Base-by-base conservation (phyloP, 2,329 filamentous ascomycete genomes). In the Aspergillus jensenii region DNA sequence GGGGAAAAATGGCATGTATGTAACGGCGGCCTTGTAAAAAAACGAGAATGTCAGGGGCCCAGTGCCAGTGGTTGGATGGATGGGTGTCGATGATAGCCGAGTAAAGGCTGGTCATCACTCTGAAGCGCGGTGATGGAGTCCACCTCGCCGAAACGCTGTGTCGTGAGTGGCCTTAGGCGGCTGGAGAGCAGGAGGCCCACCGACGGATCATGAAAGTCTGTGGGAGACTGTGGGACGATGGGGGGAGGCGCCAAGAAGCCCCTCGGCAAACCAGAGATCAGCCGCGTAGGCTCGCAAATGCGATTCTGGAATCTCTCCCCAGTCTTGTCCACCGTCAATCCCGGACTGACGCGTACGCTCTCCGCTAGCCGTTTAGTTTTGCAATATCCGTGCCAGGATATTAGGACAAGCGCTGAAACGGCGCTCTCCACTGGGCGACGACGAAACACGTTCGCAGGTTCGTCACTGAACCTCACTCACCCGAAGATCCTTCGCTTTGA, bases 161-260 rank as follows among this genome's bases (percentile, higher is more conserved):
- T 8, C 39, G 31, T 57, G 55, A 52, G 25, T 52, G 55, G 48
- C 48, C 35, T 43, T 21, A 44, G 27, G 51, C 50, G 52, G 48
- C 56, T 27, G 47, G 55, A 41, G 21, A 46, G 53, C 43, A 56
- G 46, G 51, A 31, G 48, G 52, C 49, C 17, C 49, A 45, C 50
- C 31, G 58, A 15, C 15, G 27, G 3, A 47, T 47, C 55, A 45
- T 50, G 52, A 51, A 31, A 27, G 12, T 31, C 15, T 31, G 27
- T 31, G 27, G 27, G 27, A 31, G 27, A 31, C 27, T 31, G 27
- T 31, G 46, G 46, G 31, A 48, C 46, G 6, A 55, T 39, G 52
- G 54, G 56, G 56, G 51, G 50, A 45, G 31, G 46, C 64, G 67
- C 67, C 67, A 70, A 70, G 67, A 61, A 31, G 59, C 55, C 55